Evolutionary conservation across 1,139 yeast species (phyloP).

Genomic region (Taiozyma sp.): DNA sequence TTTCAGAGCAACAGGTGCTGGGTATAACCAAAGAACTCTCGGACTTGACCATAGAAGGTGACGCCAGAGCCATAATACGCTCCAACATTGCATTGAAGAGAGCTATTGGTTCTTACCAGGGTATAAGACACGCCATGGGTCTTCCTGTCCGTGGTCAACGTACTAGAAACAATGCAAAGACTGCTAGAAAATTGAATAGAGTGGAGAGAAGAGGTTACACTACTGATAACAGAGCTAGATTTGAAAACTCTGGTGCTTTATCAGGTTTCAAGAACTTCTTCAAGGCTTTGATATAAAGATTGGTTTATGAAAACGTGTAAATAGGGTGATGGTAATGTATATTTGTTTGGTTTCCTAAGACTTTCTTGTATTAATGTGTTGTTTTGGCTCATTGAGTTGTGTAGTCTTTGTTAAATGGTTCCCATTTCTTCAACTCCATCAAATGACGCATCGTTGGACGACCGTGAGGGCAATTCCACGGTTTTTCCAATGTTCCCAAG

Average conservation of each 20-base stretch:
- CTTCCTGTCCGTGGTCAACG: conserved; percentile 93
- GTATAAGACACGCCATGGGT: conserved; percentile 84
- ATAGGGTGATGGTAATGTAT: background rate
- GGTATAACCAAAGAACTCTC: conserved; percentile 84
- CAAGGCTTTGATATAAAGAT: conserved; percentile 12
- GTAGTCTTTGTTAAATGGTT: conserved; percentile 38
- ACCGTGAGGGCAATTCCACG: conserved; percentile 99
- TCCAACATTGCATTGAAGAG: conserved; percentile 79
- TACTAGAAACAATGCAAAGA: conserved; percentile 84
- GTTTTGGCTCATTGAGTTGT: conserved; percentile 5
- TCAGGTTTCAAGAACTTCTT: conserved; percentile 18
- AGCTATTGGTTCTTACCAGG: conserved; percentile 79
- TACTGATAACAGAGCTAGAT: conserved; percentile 11
- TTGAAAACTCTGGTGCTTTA: conserved; percentile 9
- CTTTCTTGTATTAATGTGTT: background rate
- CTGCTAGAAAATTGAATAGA: conserved; percentile 82
- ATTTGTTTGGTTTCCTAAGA: background rate
- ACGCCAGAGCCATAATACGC: conserved; percentile 70
- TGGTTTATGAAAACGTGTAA: background rate
- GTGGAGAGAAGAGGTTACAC: conserved; percentile 54
- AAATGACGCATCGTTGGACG: conserved; percentile 94
- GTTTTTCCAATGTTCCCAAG: conserved; percentile 71
- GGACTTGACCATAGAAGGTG: conserved; percentile 79
- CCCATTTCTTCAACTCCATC: conserved; percentile 51
- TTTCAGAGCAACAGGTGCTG: conserved; percentile 82